Percentiles rank a stretch among this genome's conserved stretches.
These are phyloP conservation scores for Volutella citrinella DNA, from an alignment of 2,329 filamentous ascomycete species.

Conservation along the genomic window DNA sequence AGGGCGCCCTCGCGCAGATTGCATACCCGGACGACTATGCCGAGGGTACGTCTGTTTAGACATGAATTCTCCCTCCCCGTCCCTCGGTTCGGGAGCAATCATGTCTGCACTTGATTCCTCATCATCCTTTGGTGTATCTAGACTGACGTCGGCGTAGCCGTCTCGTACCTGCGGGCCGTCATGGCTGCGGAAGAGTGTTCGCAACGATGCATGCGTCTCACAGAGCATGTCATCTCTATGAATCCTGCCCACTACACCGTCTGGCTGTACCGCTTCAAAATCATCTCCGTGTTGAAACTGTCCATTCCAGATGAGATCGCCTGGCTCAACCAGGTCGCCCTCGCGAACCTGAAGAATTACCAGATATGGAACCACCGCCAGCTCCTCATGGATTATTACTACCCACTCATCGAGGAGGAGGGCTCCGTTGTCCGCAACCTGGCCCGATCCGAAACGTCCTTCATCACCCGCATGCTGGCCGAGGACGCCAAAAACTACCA, in stretches of 20 bases:
- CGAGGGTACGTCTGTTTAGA: conserved; percentile 53
- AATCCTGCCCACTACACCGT: conserved; percentile 98
- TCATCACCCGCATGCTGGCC: conserved; percentile 76
- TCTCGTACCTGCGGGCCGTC: conserved; percentile 87
- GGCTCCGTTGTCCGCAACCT: conserved; percentile 54
- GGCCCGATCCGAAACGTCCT: conserved; percentile 65
- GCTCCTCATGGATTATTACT: conserved; percentile 59
- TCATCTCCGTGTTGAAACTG: conserved; percentile 64
- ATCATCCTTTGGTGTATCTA: conserved; percentile 8
- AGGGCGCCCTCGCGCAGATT: conserved; percentile 83
- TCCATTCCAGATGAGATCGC: conserved; percentile 68
- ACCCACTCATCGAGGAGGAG: conserved; percentile 56
- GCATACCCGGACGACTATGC: conserved; percentile 87
- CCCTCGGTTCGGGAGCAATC: no score
- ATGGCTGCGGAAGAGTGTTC: conserved; percentile 89
- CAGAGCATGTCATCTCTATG: conserved; percentile 84
- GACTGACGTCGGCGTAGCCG: conserved; percentile 51
- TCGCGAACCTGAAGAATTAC: conserved; percentile 92
- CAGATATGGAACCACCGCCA: conserved; percentile 88
- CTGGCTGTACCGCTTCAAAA: conserved; percentile 90
- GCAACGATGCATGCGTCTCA: conserved; percentile 73
- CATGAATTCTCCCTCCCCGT: neutral
- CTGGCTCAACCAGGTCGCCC: conserved; percentile 83
- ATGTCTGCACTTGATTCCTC: no score
- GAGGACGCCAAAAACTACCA: conserved; percentile 97